Evolutionary conservation across 768 basidiomycete genomes (phyloP).

Genomic region (Lentinula lateritia): DNA sequence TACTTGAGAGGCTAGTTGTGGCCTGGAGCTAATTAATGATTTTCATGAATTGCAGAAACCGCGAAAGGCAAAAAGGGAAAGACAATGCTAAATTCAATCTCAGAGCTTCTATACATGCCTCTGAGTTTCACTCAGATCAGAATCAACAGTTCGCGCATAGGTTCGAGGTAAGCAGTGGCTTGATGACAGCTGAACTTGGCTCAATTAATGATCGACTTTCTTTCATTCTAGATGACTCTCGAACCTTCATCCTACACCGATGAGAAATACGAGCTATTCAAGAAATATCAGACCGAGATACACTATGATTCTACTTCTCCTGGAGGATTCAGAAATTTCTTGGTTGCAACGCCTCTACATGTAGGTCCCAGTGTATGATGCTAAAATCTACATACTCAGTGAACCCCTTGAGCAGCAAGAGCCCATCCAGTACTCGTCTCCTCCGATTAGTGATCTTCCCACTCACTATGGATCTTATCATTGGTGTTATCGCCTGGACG

Average conservation of each 20-base stretch:
- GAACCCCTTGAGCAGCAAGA: constrained; percentile 33
- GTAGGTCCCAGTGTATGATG: constrained; percentile 31
- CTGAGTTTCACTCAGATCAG: constrained; percentile 37
- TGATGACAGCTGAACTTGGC: not conserved
- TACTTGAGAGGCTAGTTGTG: not conserved
- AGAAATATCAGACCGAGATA: constrained; percentile 71
- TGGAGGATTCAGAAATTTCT: constrained; percentile 61
- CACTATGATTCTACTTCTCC: constrained; percentile 63
- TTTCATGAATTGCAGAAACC: constrained; percentile 19
- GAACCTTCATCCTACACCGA: constrained; percentile 71
- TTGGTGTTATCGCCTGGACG: constrained; percentile 81
- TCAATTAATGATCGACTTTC: not conserved
- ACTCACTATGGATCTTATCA: constrained; percentile 88
- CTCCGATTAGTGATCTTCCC: constrained; percentile 57
- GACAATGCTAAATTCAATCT: constrained; percentile 35
- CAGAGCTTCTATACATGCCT: constrained; percentile 44
- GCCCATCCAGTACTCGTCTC: constrained; percentile 51
- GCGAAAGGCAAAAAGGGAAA: constrained; percentile 15
- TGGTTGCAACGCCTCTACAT: constrained; percentile 71
- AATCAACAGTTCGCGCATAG: constrained; percentile 34
- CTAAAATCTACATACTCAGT: not conserved
- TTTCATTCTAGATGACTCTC: constrained; percentile 52
- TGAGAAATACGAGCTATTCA: constrained; percentile 79
- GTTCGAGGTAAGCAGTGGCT: constrained; percentile 47
- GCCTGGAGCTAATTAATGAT: no score